A percentile compares a stretch with the other conserved stretches of the same genome.
Evolutionary conservation across 768 basidiomycete species (phyloP).

Genomic region (Russula lepida): DNA sequence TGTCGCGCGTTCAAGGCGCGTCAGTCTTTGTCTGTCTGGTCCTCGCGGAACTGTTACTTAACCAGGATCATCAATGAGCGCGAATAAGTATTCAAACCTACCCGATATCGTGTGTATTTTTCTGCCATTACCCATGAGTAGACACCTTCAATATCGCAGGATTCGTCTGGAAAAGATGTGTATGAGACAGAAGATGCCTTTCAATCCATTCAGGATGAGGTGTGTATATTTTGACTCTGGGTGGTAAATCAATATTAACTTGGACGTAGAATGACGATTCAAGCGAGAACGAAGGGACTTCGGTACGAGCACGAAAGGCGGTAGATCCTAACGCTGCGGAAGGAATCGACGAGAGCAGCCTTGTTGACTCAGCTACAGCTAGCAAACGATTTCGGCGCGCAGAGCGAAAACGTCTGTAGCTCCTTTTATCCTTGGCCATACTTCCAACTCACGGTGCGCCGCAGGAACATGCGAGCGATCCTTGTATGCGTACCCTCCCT

Average conservation of each 20-base stretch:
- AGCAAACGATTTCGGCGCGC: slow-evolving; percentile 62
- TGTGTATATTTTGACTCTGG: slow-evolving; percentile 29
- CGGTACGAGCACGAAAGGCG: slow-evolving; percentile 35
- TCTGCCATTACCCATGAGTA: neutral
- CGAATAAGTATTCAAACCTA: slow-evolving; percentile 75
- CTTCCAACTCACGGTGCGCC: slow-evolving; percentile 31
- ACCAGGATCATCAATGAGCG: slow-evolving; percentile 6
- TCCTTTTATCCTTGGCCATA: neutral
- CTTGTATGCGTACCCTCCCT: slow-evolving; percentile 63
- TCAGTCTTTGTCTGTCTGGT: neutral
- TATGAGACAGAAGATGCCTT: slow-evolving; percentile 85
- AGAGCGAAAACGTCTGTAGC: slow-evolving; percentile 43
- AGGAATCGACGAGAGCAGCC: slow-evolving; percentile 58
- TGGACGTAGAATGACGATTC: slow-evolving; percentile 44
- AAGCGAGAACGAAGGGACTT: slow-evolving; percentile 55
- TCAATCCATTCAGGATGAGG: slow-evolving; percentile 43
- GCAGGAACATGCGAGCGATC: slow-evolving; percentile 35
- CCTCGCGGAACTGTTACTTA: neutral
- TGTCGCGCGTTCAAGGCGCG: neutral
- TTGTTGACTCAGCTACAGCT: slow-evolving; percentile 62
- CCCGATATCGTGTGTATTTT: slow-evolving; percentile 73
- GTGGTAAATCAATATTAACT: neutral
- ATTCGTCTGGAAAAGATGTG: slow-evolving; percentile 75
- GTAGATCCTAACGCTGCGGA: slow-evolving; percentile 40
- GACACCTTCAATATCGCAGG: slow-evolving; percentile 39